phyloP scores from a whole-genome alignment of 345 rosid species.

The Dimocarpus longan region DNA sequence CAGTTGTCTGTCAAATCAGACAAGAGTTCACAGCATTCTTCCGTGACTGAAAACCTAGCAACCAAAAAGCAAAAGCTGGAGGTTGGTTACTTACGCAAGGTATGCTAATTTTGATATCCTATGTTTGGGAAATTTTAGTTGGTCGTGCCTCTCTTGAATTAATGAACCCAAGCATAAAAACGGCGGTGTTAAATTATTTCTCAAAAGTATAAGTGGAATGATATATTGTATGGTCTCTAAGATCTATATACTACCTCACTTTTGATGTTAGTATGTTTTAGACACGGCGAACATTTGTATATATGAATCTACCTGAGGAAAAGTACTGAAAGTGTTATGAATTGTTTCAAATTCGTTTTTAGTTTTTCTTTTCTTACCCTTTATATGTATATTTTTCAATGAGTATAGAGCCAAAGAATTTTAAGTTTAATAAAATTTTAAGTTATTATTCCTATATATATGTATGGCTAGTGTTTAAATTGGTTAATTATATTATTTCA shows the following conservation, averaged over 20 bases:
- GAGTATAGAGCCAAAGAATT: not conserved
- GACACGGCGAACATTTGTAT: not conserved
- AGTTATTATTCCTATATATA: not conserved
- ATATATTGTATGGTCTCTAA: not conserved
- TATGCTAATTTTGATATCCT: slow-evolving; percentile 17
- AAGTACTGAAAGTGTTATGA: not conserved
- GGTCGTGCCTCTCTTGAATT: not conserved
- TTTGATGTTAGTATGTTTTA: not conserved
- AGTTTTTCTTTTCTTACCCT: not conserved
- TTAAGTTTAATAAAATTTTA: not conserved
- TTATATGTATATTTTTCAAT: not conserved
- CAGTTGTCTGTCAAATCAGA: too few relatives aligned
- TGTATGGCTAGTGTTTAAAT: too few relatives aligned
- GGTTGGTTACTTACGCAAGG: slow-evolving; percentile 74
- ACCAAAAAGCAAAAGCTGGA: slow-evolving; percentile 87
- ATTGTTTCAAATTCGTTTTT: not conserved
- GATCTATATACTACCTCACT: not conserved
- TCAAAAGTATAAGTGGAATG: not conserved
- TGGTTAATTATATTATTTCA: too few relatives aligned
- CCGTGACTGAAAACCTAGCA: slow-evolving; percentile 46
- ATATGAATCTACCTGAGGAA: not conserved
- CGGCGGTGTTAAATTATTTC: not conserved
- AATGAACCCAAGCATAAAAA: not conserved
- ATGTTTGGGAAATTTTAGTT: not conserved
- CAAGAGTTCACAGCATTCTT: too few relatives aligned